Evolutionary conservation across 1,284 basidiomycete species (phyloP).

Genomic region (Cutaneotrichosporon mucoides): DNA sequence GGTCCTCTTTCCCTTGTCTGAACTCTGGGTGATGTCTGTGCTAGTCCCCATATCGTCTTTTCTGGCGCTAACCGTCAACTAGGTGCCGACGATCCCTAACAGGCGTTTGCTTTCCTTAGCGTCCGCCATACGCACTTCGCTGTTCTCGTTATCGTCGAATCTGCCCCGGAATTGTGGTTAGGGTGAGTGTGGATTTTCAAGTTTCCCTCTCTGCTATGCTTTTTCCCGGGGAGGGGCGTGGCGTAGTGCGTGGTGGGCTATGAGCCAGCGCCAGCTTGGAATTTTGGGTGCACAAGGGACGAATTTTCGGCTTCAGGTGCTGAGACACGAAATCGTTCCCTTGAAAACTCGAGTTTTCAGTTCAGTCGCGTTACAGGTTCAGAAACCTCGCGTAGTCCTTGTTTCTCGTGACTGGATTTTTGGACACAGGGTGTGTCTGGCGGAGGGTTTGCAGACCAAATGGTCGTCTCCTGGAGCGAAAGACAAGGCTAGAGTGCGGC

Average conservation of each 20-base stretch:
- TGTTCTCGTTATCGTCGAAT: neutral
- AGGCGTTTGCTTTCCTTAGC: neutral
- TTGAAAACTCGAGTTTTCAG: too few species aligned
- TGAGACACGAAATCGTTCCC: too few species aligned
- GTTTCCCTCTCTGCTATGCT: too few species aligned
- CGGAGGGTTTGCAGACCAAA: neutral
- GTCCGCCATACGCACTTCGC: neutral
- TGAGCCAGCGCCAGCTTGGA: too few species aligned
- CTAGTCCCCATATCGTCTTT: neutral
- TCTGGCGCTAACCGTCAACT: neutral
- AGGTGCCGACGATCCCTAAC: neutral
- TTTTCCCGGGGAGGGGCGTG: too few species aligned
- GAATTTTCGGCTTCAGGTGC: too few species aligned
- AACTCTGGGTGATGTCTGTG: neutral
- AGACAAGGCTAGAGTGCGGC: neutral
- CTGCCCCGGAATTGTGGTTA: neutral
- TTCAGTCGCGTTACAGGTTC: neutral
- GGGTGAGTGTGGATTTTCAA: neutral
- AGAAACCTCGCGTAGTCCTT: neutral
- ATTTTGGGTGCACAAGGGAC: too few species aligned
- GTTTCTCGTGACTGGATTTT: neutral
- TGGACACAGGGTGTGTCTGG: neutral
- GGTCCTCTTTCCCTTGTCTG: neutral
- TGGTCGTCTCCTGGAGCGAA: neutral
- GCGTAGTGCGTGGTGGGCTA: too few species aligned